phyloP scores from a whole-genome alignment of 129 eudicot species.

The Kitagawia praeruptora region DNA sequence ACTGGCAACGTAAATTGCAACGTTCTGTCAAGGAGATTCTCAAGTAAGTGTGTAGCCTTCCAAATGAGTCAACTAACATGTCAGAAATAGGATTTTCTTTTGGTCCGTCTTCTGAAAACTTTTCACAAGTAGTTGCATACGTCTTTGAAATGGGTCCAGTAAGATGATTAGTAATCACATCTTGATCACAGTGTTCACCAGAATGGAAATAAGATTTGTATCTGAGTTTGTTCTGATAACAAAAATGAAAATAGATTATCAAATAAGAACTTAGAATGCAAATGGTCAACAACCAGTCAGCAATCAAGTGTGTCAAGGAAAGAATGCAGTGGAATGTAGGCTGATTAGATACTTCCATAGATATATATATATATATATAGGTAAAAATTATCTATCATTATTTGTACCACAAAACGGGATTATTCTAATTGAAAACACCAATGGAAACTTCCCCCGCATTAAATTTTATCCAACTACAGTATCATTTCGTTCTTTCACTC shows the following conservation, averaged over 20 bases:
- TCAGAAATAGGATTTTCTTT: slow-evolving; percentile 42
- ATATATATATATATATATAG: too few relatives aligned
- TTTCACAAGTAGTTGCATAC: slow-evolving; percentile 52
- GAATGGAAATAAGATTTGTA: slow-evolving; percentile 26
- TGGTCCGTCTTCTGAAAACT: slow-evolving; percentile 38
- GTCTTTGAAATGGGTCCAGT: slow-evolving; percentile 29
- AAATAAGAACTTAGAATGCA: neutral
- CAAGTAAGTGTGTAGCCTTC: slow-evolving; percentile 87
- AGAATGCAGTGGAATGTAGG: neutral
- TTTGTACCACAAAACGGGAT: too few relatives aligned
- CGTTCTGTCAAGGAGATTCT: slow-evolving; percentile 94
- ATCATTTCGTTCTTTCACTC: too few relatives aligned
- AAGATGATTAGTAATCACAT: slow-evolving; percentile 16
- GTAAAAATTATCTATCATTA: too few relatives aligned
- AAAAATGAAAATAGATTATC: slow-evolving; percentile 10
- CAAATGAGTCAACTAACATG: slow-evolving; percentile 86
- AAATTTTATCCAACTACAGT: neutral
- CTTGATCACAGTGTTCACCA: slow-evolving; percentile 21
- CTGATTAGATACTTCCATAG: neutral
- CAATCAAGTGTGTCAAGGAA: neutral
- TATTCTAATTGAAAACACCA: too few relatives aligned
- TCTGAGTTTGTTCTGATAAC: slow-evolving; percentile 39
- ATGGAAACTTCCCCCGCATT: too few relatives aligned
- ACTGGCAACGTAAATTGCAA: slow-evolving; percentile 93
- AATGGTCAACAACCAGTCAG: neutral